Evolutionary conservation across 2,329 filamentous ascomycete genomes (phyloP), one percentile per base, ranked within the genome.

Genomic region (Clonostachys rosea): DNA sequence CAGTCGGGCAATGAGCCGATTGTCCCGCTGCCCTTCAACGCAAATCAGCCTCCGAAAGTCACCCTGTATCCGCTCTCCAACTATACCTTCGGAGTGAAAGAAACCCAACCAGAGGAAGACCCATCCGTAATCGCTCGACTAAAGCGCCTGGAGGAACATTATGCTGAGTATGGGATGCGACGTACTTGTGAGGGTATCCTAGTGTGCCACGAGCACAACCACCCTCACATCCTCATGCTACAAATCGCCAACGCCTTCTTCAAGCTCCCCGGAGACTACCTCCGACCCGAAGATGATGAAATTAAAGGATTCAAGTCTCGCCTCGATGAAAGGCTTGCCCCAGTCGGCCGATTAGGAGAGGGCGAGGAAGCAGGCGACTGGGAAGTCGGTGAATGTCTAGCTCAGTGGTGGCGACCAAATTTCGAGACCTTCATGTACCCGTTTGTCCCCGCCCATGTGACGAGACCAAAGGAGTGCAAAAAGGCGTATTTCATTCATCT

Each of bases 351-450:
- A 43, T 83, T 89, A 24, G 88, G 90, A 51, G 88, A 95, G 66
- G 89, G 88, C 44, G 89, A 94, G 58, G 91, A 92, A 64, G 88
- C 89, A 54, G 66, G 64, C 16, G 90, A 96, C 62, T 99, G 94
- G 94, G 81, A 95, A 65, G 84, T 99, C 56, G 90, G 89, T 57
- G 94, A 97, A 65, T 96, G 91, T 43, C 78, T 99, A 48, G 92
- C 94, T 46, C 91, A 96, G 71, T 99, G 94, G 94, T 99, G 92
- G 91, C 80, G 94, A 49, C 94, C 94, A 46, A 99, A 97, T 74
- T 96, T 97, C 65, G 94, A 99, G 76, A 97, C 94, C 3, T 97
- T 97, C 76, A 96, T 99, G 91, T 99, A 99, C 66, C 94, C 94
- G 1, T 99, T 96, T 68, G 86, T 97, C 48, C 94, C 94, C 8